Base-by-base conservation (phyloP, 202 grass and related monocot genomes). In the Hordeum pubiflorum region DNA sequence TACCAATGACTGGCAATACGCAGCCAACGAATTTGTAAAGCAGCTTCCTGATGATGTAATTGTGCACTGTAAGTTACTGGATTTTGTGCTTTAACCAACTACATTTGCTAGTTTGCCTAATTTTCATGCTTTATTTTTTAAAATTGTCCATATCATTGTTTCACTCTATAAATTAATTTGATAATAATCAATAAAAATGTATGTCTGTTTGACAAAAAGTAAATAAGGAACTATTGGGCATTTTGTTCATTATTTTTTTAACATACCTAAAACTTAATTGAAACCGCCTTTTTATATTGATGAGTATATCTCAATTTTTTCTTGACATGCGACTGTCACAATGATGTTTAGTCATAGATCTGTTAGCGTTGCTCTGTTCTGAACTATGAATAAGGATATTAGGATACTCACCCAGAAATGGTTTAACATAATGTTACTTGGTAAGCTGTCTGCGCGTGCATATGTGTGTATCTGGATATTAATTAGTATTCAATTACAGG, bases 1-100 rank as follows among this genome's bases (percentile, higher is more conserved):
- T 80, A 86, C 77, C 14, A 81, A 58, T 64, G 91, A 97, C 76
- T 97, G 94, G 91, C 80, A 90, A 71, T 97, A 93, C 14, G 87
- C 64, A 24, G 89, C 94, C 56, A 87, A 84, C 6, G 84, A 97
- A 63, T 93, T 97, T 34, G 74, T 88, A 34, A 88, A 84, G 80
- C 84, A 88, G 73, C 80, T 97, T 64, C 63, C 91, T 65, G 85
- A 97, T 21, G 80, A 90, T 90, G 82, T 93, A 34, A 81, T 91
- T 62, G 84, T 97, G 24, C 89, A 93, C 78, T 88, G 91, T 93
- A 93, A 86, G 91, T 87, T 84, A 56, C 18, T 41, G 10, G 21
- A 60, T 69, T 69, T 39, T 36, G 4, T 79, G 52, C 1, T 38
- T 27, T 83, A 34, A 32, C 15, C 0, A 14, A 60, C 31, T 54